These are phyloP conservation scores for Hanseniaspora pseudoguilliermondii DNA, from an alignment of 805 yeast species.

Conservation along the genomic window DNA sequence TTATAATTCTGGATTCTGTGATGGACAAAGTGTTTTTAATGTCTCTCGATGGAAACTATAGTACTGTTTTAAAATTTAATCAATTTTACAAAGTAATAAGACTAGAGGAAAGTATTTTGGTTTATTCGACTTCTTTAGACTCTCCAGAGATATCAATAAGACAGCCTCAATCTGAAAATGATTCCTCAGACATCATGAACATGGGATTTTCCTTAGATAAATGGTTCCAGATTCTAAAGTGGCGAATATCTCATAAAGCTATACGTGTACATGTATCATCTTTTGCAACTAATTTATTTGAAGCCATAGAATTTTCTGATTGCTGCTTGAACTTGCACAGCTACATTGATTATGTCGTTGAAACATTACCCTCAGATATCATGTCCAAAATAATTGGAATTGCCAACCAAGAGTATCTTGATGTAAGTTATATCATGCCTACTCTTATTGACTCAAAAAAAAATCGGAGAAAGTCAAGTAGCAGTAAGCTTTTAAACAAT, in stretches of 20 bases:
- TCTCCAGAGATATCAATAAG: slow-evolving; percentile 9
- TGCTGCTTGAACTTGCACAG: neutral
- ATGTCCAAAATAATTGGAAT: neutral
- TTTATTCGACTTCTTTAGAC: slow-evolving; percentile 4
- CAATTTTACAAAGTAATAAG: slow-evolving; percentile 3
- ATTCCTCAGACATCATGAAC: neutral
- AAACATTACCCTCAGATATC: neutral
- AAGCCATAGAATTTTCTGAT: neutral
- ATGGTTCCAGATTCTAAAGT: neutral
- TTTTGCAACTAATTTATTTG: slow-evolving; percentile 1
- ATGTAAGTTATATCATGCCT: neutral
- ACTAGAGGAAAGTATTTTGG: neutral
- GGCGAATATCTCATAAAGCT: neutral
- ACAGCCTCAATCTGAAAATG: neutral
- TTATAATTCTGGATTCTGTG: neutral
- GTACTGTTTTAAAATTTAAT: neutral
- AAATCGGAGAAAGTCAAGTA: neutral
- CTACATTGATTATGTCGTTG: neutral
- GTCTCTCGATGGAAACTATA: neutral
- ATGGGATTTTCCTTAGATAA: slow-evolving; percentile 1
- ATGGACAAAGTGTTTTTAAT: neutral
- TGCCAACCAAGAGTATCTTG: slow-evolving; percentile 1
- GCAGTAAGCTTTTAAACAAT: neutral
- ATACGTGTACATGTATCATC: neutral
- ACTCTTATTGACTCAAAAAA: neutral